Base-by-base conservation (phyloP, 495 filamentous ascomycete species). In the Penicillium subrubescens region DNA sequence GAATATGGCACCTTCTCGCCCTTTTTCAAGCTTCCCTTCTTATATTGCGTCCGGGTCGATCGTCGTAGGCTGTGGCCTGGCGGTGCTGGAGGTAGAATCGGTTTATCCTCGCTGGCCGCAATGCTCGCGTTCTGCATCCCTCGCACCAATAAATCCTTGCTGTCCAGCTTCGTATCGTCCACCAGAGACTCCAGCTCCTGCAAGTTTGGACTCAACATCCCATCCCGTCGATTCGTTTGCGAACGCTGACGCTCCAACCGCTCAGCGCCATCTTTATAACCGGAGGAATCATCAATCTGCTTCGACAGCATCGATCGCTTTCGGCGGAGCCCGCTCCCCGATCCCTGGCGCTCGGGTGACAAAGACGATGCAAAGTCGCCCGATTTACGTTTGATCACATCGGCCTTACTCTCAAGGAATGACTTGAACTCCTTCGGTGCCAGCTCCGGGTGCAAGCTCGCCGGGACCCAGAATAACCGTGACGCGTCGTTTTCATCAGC, bases 381-480 rank as follows among this genome's bases (percentile, higher is more conserved):
- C 8, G 92, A 96, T 72, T 89, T 87, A 66, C 94, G 82, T 77
- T 92, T 90, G 68, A 98, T 96, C 14, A 91, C 87, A 58, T 96
- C 89, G 27, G 97, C 90, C 71, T 92, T 89, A 51, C 93, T 95
- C 71, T 98, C 94, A 1, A 99, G 84, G 70, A 98, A 99, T 1
- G 91, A 91, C 77, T 95, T 97, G 81, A 98, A 99, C 71, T 97
- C 96, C 74, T 89, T 93, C 6, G 95, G 96, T 31, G 96, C 95
- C 34, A 99, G 80, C 77, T 98, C 95, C 14, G 95, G 95, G 70
- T 99, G 95, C 19, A 98, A 81, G 60, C 93, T 86, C 25, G 95
- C 95, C 0, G 95, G 95, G 29, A 99, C 95, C 95, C 95, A 99
- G 60, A 97, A 92, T 55, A 98, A 76, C 64, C 92, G 87, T 2